Evolutionary conservation across 2,329 filamentous ascomycete species (phyloP).

Genomic region (Botryosphaeria dothidea): DNA sequence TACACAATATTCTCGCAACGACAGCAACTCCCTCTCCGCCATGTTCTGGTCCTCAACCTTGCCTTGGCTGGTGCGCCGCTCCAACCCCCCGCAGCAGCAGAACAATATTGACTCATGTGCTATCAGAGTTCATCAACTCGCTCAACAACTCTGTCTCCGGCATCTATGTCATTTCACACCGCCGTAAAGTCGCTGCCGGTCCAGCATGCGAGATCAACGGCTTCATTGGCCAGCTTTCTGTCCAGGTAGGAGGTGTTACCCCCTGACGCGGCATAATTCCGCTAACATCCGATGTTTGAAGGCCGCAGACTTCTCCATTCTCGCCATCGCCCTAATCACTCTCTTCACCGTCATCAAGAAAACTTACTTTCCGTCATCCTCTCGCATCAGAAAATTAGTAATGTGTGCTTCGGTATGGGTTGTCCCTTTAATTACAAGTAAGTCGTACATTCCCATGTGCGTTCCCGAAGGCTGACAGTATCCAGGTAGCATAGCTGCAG

Average conservation of each 20-base stretch:
- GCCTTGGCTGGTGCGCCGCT: conserved; percentile 25
- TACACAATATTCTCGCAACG: conserved; percentile 24
- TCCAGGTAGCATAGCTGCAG: conserved; percentile 10
- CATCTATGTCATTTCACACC: conserved; percentile 33
- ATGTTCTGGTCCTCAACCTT: conserved; percentile 29
- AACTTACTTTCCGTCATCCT: conserved; percentile 34
- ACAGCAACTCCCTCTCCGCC: conserved; percentile 26
- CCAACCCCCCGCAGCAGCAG: background rate
- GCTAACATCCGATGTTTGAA: conserved; percentile 17
- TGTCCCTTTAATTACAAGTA: conserved; percentile 42
- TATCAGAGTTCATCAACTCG: conserved; percentile 45
- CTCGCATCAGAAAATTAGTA: conserved; percentile 30
- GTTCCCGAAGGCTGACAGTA: background rate
- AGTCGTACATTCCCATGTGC: background rate
- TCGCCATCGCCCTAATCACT: conserved; percentile 48
- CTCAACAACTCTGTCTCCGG: conserved; percentile 48
- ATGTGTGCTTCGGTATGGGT: conserved; percentile 45
- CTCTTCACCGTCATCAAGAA: conserved; percentile 42
- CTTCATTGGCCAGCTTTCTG: conserved; percentile 48
- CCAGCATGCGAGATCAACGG: conserved; percentile 45
- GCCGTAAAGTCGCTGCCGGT: conserved; percentile 29
- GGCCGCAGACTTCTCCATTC: conserved; percentile 42
- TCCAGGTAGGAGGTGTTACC: conserved; percentile 37
- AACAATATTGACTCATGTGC: conserved; percentile 19
- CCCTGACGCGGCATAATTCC: background rate